Evolutionary conservation across 2,329 filamentous ascomycete genomes (phyloP).

Genomic region (Clonostachys rhizophaga): DNA sequence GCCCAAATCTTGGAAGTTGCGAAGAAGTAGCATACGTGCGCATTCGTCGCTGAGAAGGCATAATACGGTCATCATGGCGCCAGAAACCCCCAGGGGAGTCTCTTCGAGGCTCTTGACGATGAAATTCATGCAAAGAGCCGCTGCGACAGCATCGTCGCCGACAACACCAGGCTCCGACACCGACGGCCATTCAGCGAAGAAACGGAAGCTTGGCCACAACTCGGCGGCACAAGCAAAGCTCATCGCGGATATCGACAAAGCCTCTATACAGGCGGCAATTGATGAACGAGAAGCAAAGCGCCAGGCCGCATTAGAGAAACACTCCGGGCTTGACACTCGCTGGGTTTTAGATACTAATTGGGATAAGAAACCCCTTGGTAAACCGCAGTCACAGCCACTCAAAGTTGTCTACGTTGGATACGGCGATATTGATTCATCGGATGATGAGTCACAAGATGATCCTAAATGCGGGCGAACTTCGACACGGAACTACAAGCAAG

Average conservation of each 20-base stretch:
- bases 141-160: conserved; percentile 37
- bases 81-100: conserved; percentile 61
- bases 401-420: conserved; percentile 57
- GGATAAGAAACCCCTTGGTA: conserved; percentile 12
- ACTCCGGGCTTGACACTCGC: conserved; percentile 63
- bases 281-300: conserved; percentile 64
- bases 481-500: conserved; percentile 18
- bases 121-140: conserved; percentile 96
- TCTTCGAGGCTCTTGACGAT: conserved; percentile 87
- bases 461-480: conserved; percentile 26
- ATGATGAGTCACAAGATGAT: conserved; percentile 27
- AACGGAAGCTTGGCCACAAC: conserved; percentile 45
- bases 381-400: conserved; percentile 30
- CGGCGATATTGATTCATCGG: conserved; percentile 40
- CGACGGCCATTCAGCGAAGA: conserved; percentile 55
- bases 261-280: conserved; percentile 57
- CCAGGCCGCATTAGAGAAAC: conserved; percentile 54
- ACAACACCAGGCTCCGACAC: conserved; percentile 34
- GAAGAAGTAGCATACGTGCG: no score
- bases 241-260: conserved; percentile 43
- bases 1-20: no score
- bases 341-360: conserved; percentile 63
- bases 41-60: neutral
- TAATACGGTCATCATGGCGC: conserved; percentile 27
- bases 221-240: conserved; percentile 27